These are phyloP conservation scores for Aquanectria penicillioides DNA, from an alignment of 2,329 filamentous ascomycete species.

Conservation along the genomic window DNA sequence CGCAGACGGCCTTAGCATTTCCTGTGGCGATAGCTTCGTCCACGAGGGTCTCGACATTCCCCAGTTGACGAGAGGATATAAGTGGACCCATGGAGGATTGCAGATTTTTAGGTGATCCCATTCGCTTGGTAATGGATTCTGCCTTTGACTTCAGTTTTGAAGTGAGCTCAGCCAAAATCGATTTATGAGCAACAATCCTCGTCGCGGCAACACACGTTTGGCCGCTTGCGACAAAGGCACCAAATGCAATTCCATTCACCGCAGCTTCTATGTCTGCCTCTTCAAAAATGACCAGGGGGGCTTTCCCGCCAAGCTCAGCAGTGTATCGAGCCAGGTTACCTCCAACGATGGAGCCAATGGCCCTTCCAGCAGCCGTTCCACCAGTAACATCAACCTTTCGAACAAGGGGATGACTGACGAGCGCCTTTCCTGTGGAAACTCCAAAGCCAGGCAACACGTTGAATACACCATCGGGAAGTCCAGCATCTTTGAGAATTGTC, in stretches of 20 bases:
- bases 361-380: slow-evolving; percentile 75
- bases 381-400: slow-evolving; percentile 81
- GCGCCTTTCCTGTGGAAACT: slow-evolving; percentile 59
- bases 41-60: slow-evolving; percentile 74
- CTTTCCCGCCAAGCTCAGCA: slow-evolving; percentile 78
- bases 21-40: slow-evolving; percentile 68
- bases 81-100: slow-evolving; percentile 72
- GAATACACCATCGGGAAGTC: slow-evolving; percentile 76
- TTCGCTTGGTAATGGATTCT: slow-evolving; percentile 60
- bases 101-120: slow-evolving; percentile 66
- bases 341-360: slow-evolving; percentile 73
- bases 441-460: slow-evolving; percentile 69
- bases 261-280: slow-evolving; percentile 72
- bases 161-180: slow-evolving; percentile 72
- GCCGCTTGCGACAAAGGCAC: slow-evolving; percentile 64
- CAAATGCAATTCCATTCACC: slow-evolving; percentile 74
- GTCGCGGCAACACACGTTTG: slow-evolving; percentile 76
- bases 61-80: slow-evolving; percentile 70
- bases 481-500: slow-evolving; percentile 70
- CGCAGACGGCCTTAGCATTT: slow-evolving; percentile 48
- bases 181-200: slow-evolving; percentile 77
- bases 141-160: slow-evolving; percentile 72
- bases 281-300: slow-evolving; percentile 73
- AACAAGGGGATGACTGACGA: slow-evolving; percentile 62
- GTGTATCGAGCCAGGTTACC: slow-evolving; percentile 76